Evolutionary conservation across 108 stramenopile genomes (phyloP).

Genomic region (Epithemia pelagica): DNA sequence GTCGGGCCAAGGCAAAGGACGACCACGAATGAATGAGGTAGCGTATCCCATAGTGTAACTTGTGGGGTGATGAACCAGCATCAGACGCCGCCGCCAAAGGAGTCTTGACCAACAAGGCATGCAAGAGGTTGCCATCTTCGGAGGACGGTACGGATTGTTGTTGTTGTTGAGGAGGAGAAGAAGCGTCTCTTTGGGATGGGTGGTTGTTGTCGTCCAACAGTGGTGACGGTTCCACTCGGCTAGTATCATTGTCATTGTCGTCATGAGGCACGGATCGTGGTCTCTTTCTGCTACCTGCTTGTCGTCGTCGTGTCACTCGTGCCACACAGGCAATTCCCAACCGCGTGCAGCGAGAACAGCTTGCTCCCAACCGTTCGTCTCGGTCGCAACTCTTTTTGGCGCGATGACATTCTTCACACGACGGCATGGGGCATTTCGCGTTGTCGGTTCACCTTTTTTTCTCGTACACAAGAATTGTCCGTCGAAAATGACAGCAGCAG

Average conservation of each 20-base stretch:
- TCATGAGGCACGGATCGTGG: background rate
- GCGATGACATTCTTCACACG: constrained; percentile 7
- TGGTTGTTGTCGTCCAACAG: no score
- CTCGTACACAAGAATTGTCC: no score
- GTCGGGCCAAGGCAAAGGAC: constrained; percentile 9
- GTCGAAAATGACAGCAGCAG: no score
- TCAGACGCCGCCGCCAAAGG: background rate
- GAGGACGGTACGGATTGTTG: background rate
- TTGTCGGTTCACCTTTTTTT: no score
- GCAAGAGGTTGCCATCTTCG: background rate
- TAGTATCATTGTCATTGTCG: background rate
- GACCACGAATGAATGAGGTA: constrained; percentile 8
- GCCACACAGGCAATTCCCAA: background rate
- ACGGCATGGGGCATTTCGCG: background rate
- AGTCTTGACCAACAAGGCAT: background rate
- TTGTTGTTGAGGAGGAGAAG: no score
- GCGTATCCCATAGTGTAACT: constrained; percentile 1
- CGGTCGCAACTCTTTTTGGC: background rate
- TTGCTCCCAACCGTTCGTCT: background rate
- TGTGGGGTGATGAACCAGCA: background rate
- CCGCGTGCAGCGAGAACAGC: background rate
- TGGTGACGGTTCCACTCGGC: no score
- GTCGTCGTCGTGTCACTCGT: background rate
- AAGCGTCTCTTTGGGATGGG: no score
- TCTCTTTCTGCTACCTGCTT: background rate